Percentiles rank a stretch among this genome's conserved stretches.
Evolutionary conservation across 2,329 filamentous ascomycete genomes (phyloP).

Genomic region (Penicillium decumbens): DNA sequence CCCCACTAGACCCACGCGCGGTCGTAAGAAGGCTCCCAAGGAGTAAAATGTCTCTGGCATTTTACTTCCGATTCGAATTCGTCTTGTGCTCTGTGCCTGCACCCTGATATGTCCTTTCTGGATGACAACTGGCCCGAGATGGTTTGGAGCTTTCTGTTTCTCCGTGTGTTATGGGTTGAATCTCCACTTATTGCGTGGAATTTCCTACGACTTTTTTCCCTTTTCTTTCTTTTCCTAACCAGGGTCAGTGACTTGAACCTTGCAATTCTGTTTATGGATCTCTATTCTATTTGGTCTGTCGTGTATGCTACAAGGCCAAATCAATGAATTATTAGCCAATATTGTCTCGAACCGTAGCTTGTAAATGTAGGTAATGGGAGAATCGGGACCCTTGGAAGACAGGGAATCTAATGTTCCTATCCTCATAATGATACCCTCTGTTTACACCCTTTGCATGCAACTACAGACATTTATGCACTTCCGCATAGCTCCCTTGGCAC

Average conservation of each 20-base stretch:
- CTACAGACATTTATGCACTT: not conserved
- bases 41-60: not conserved
- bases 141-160: not conserved
- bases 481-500: not conserved
- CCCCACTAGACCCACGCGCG: constrained; percentile 9
- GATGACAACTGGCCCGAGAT: not conserved
- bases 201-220: not conserved
- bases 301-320: not conserved
- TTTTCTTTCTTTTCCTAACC: not conserved
- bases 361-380: not conserved
- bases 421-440: not conserved
- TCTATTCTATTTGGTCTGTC: not conserved
- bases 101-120: not conserved
- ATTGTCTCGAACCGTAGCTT: not conserved
- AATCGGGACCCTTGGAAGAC: not conserved
- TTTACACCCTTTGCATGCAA: not conserved
- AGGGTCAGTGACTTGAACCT: not conserved
- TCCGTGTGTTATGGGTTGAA: not conserved
- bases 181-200: not conserved
- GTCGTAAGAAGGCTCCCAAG: constrained; percentile 3
- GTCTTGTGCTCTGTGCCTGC: not conserved
- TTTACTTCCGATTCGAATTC: not conserved
- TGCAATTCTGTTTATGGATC: not conserved
- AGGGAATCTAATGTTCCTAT: not conserved
- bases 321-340: not conserved